Conservation (phyloP, 805 yeast species). For the Pichia heedii region DNA sequence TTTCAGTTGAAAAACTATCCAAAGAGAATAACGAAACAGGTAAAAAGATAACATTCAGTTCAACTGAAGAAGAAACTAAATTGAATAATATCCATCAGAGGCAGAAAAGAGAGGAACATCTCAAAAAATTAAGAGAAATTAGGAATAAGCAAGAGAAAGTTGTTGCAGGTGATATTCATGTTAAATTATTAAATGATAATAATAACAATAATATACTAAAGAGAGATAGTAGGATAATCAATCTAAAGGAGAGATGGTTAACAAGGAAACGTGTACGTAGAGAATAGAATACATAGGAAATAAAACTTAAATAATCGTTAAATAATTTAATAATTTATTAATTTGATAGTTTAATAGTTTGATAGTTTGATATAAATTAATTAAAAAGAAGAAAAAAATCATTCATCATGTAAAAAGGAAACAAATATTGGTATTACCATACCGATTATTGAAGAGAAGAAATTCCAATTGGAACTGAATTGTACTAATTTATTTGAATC, state of each 20-base stretch:
- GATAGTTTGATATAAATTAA: too few species aligned
- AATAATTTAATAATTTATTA: too few species aligned
- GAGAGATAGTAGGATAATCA: conserved; percentile 6
- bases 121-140: conserved; percentile 25
- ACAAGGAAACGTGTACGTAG: conserved; percentile 20
- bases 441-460: conserved; percentile 19
- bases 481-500: background rate
- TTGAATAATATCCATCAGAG: conserved; percentile 14
- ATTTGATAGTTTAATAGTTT: too few species aligned
- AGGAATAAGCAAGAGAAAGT: conserved; percentile 20
- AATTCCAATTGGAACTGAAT: conserved; percentile 6
- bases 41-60: conserved; percentile 1
- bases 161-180: conserved; percentile 35
- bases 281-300: background rate
- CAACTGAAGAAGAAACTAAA: conserved; percentile 23
- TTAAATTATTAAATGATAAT: conserved; percentile 19
- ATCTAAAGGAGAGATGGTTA: conserved; percentile 23
- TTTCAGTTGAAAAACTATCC: conserved; percentile 9
- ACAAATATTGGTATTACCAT: conserved; percentile 23
- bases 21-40: conserved; percentile 8
- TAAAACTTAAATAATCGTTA: too few species aligned
- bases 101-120: conserved; percentile 10
- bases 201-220: background rate
- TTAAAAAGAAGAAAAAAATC: too few species aligned
- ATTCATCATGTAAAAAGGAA: conserved; percentile 20